Evolutionary conservation across 495 filamentous ascomycete species (phyloP), one percentile per base, ranked within the genome.

Genomic region (Echria macrotheca): DNA sequence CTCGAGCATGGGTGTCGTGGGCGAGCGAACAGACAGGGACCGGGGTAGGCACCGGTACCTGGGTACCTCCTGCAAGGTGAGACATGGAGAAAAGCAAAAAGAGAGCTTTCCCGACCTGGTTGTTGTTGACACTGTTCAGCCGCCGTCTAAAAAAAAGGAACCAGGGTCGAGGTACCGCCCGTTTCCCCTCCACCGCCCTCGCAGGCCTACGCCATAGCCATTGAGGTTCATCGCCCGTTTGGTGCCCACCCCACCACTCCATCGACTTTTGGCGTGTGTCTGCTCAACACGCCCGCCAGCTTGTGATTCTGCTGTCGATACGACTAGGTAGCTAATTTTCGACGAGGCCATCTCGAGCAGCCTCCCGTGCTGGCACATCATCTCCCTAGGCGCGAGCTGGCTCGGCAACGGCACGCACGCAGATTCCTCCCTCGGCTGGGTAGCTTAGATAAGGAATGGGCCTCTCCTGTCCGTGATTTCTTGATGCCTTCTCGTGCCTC

Each of bases 41-140:
- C 49, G 17, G 53, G 59, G 53, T 55, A 32, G 49, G 55, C 28
- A 22, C 48, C n/a, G n/a, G 48, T 39, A 36, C 36, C 31, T 33
- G n/a, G n/a, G n/a, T n/a, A n/a, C n/a, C n/a, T n/a, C n/a, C n/a
- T n/a, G n/a, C n/a, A n/a, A 41, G 38, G 22, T 54, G 28, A 56
- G 53, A 61, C 60, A 61, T 47, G 56, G 40, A 46, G 40, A 56
- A 53, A 52, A 54, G 19, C 15, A 23, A 24, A 18, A 55, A 46
- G 36, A 32, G 35, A n/a, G n/a, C n/a, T n/a, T 39, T 31, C 48
- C 45, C 60, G 53, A 60, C 55, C 57, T 58, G 50, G 50, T 57
- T 52, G 47, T 58, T 53, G 52, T 50, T 33, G 50, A 55, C 43
- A 40, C 25, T 56, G 44, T 53, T 62, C 59, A 58, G 56, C 55